Percentiles rank a stretch among this genome's conserved stretches.
Evolutionary conservation across 129 eudicot genomes (phyloP).

Genomic region (Pittosporum tobira): DNA sequence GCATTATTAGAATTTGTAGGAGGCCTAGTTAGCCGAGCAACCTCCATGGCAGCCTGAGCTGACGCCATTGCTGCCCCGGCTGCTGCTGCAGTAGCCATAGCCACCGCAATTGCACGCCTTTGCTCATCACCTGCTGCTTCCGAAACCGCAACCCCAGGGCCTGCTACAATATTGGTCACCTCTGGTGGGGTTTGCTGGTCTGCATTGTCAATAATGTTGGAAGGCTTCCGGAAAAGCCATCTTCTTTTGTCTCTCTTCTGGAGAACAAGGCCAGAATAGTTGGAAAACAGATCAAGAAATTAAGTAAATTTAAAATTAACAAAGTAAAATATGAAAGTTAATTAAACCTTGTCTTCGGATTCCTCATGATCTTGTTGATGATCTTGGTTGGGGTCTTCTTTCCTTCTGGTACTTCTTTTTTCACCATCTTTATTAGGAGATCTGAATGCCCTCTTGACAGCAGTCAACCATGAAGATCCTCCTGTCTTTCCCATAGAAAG

Average conservation of each 20-base stretch:
- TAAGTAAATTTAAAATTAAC: not conserved
- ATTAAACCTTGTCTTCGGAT: slow-evolving; percentile 57
- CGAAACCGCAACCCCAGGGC: not conserved
- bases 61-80: slow-evolving; percentile 37
- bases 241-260: slow-evolving; percentile 55
- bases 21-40: slow-evolving; percentile 33
- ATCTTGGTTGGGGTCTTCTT: slow-evolving; percentile 13
- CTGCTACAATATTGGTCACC: not conserved
- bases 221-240: slow-evolving; percentile 54
- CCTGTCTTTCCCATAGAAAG: slow-evolving; percentile 48
- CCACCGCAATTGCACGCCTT: slow-evolving; percentile 50
- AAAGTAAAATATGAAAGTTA: not conserved
- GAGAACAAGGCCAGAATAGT: slow-evolving; percentile 4
- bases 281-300: not conserved
- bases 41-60: slow-evolving; percentile 51
- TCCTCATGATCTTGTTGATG: slow-evolving; percentile 23
- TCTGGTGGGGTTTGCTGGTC: slow-evolving; percentile 8
- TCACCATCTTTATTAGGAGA: slow-evolving; percentile 50
- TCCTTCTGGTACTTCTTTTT: slow-evolving; percentile 14
- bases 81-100: slow-evolving; percentile 46
- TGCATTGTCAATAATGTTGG: slow-evolving; percentile 18
- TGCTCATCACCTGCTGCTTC: slow-evolving; percentile 24
- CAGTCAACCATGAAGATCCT: slow-evolving; percentile 71
- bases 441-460: slow-evolving; percentile 72
- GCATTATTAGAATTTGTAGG: slow-evolving; percentile 12